Evolutionary conservation across 2,329 filamentous ascomycete species (phyloP), one percentile per base, ranked within the genome.

Genomic region (Sphaerulina vaccinii): DNA sequence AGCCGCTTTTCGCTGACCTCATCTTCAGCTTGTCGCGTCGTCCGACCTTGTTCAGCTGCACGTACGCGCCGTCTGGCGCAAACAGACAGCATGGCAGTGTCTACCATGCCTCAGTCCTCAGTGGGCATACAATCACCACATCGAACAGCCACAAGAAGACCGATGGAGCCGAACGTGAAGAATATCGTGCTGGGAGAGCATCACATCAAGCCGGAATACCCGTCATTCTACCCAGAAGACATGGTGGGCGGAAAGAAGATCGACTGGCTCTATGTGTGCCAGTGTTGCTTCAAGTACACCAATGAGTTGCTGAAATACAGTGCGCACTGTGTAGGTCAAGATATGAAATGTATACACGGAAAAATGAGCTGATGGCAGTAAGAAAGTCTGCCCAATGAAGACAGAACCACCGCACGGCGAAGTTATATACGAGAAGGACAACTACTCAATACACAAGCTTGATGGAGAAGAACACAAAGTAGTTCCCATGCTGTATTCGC

Each of bases 221-320:
- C 90, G 6, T 95, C 89, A 13, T 93, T 91, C 70, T 96, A 96
- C 69, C 73, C 83, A 4, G 76, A 95, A 81, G 75, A 90, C 59
- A 64, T 78, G 5, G 68, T 77, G 10, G 74, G 73, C 23, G 66
- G 66, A 5, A 59, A 70, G 44, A 67, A 68, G 48, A 62, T 70
- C 11, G 74, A 77, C 21, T 66, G 84, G 50, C 75, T 97, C 6
- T 95, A 91, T 63, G 87, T 97, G 27, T 99, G 93, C 67, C 86
- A 88, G 27, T 87, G 83, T 77, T 99, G 93, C 75, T 97, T 97
- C 77, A 92, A 91, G 67, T 99, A 99, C 71, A 87, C 86, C n/a
- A 72, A 71, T 39, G 76, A 79, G 61, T 62, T 78, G 23, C 69
- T 74, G 59, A 70, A 68, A 48, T 79, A 73, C 58, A 60, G 78